Conservation (phyloP, 78 protist genomes). For the Corallochytrium limacisporum region DNA sequence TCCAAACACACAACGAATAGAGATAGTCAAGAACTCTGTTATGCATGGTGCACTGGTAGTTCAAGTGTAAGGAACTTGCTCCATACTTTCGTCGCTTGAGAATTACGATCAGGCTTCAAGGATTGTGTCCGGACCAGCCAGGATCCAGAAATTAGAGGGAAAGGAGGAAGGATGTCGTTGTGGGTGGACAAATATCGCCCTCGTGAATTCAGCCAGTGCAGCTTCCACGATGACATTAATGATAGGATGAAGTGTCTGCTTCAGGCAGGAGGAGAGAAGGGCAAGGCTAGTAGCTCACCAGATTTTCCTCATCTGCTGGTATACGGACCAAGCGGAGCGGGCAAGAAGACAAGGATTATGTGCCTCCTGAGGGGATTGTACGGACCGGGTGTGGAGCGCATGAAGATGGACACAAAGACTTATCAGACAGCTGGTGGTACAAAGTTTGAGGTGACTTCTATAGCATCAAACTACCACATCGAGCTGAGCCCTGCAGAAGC, state of each 20-base stretch:
- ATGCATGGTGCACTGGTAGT: no score
- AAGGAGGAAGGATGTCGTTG: no score
- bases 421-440: background rate
- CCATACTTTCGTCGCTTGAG: no score
- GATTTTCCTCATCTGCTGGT: constrained; percentile 92
- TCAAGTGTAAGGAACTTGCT: no score
- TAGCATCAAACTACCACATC: constrained; percentile 67
- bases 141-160: no score
- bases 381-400: constrained; percentile 58
- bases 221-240: constrained; percentile 43
- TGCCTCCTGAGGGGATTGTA: constrained; percentile 73
- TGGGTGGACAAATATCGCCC: constrained; percentile 95
- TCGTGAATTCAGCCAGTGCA: constrained; percentile 43
- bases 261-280: background rate
- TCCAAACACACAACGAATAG: no score
- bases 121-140: no score
- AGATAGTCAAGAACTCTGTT: no score
- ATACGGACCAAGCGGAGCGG: constrained; percentile 96
- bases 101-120: no score
- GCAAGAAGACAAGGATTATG: constrained; percentile 86
- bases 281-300: background rate
- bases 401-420: constrained; percentile 32
- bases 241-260: constrained; percentile 35
- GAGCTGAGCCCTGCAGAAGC: constrained; percentile 90
- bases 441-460: constrained; percentile 51